Conservation (phyloP, 306 rosid species). For the Prunus mira region DNA sequence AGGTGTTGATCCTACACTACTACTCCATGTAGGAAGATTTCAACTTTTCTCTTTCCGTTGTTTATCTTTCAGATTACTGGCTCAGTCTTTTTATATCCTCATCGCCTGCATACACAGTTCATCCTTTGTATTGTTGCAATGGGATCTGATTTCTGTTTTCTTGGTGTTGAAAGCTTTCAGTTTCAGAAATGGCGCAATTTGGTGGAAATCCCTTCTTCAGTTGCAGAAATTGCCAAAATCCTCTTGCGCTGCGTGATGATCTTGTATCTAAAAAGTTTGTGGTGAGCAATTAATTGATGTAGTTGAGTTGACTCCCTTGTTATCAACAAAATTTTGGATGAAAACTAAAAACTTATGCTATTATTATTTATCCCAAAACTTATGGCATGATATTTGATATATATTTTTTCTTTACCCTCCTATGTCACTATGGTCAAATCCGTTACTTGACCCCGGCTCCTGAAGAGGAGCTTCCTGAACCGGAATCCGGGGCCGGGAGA, state of each 20-base stretch:
- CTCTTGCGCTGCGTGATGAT: conserved; percentile 28
- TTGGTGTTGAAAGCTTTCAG: neutral
- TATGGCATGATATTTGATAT: neutral
- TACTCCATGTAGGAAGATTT: conserved; percentile 6
- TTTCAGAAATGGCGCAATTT: conserved; percentile 16
- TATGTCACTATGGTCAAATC: no score
- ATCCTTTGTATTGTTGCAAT: neutral
- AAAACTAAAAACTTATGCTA: neutral
- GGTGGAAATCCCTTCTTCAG: conserved; percentile 21
- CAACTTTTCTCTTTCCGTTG: neutral
- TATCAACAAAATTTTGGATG: neutral
- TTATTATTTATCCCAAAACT: neutral
- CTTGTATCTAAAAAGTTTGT: conserved; percentile 29
- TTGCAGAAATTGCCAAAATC: conserved; percentile 33
- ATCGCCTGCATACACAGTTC: no score
- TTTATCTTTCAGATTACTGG: neutral
- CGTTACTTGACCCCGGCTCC: no score
- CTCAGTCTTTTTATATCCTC: neutral
- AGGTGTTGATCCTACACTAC: neutral
- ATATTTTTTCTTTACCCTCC: neutral
- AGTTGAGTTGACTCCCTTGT: neutral
- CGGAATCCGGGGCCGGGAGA: no score
- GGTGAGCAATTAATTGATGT: conserved; percentile 15
- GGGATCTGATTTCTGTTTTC: neutral
- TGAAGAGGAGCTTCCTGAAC: no score